These are phyloP conservation scores for Mucor velutinosus DNA, from an alignment of 371 early-diverging fungal genomes.

Conservation along the genomic window DNA sequence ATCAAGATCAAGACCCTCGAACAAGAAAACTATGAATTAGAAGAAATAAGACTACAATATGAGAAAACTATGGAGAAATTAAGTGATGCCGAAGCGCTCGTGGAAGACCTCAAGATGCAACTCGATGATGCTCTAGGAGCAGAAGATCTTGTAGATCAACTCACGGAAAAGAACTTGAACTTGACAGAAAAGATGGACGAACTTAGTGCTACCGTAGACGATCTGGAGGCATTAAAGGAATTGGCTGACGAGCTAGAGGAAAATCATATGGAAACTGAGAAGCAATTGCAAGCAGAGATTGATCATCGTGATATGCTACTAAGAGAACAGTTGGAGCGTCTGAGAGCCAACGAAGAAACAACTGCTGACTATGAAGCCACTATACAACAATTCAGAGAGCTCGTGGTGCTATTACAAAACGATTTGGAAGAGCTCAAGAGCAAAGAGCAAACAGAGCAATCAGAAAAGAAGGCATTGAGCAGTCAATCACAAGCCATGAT, in stretches of 20 bases:
- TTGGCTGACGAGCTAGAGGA: conserved; percentile 92
- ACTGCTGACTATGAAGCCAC: conserved; percentile 86
- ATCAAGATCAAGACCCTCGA: conserved; percentile 70
- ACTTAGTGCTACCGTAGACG: conserved; percentile 75
- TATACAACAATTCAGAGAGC: conserved; percentile 86
- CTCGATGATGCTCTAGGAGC: conserved; percentile 84
- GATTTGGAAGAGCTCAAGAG: conserved; percentile 73
- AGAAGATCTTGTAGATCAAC: conserved; percentile 78
- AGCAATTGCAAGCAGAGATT: conserved; percentile 78
- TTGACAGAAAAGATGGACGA: conserved; percentile 80
- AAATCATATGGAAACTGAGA: conserved; percentile 84
- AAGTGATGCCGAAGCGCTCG: conserved; percentile 60
- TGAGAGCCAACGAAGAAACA: conserved; percentile 75
- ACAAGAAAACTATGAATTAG: conserved; percentile 63
- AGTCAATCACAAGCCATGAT: conserved; percentile 86
- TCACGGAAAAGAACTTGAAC: conserved; percentile 79
- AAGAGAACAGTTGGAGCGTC: conserved; percentile 60
- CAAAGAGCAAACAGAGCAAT: conserved; percentile 60
- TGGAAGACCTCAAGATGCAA: conserved; percentile 82
- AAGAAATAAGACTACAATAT: conserved; percentile 59
- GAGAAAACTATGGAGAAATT: conserved; percentile 62
- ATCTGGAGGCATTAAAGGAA: conserved; percentile 88
- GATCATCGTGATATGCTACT: conserved; percentile 73
- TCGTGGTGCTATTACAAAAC: conserved; percentile 76
- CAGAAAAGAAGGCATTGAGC: conserved; percentile 54